Conservation (phyloP, 441 rosid genomes). For the Populus hybrid region DNA sequence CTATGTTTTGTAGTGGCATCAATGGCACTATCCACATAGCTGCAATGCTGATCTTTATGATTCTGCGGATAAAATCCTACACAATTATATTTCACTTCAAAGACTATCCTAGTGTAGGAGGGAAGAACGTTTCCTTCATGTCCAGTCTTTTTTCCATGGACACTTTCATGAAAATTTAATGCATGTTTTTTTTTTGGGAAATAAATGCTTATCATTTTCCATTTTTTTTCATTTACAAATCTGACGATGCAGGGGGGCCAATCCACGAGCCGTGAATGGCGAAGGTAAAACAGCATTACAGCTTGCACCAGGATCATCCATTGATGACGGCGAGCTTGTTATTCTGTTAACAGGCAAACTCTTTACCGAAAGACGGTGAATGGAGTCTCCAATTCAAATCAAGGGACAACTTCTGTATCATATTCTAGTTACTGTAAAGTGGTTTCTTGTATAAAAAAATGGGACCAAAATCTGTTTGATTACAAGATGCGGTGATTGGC, state of each 20-base stretch:
- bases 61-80: no score
- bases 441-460: neutral
- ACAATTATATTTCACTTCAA: no score
- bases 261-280: constrained; percentile 57
- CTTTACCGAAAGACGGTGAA: constrained; percentile 2
- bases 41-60: no score
- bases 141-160: no score
- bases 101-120: no score
- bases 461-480: neutral
- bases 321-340: constrained; percentile 56
- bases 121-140: no score
- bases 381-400: neutral
- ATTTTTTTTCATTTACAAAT: neutral
- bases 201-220: no score
- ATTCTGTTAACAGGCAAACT: constrained; percentile 47
- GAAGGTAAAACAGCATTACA: constrained; percentile 53
- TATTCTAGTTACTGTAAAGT: neutral
- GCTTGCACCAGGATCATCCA: constrained; percentile 46
- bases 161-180: no score
- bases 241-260: constrained; percentile 72
- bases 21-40: no score
- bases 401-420: constrained; percentile 4
- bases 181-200: no score
- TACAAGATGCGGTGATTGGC: neutral
- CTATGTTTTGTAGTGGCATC: no score